These are phyloP conservation scores for Coemansia sp. DNA, from an alignment of 192 early-diverging fungal genomes.

Conservation along the genomic window DNA sequence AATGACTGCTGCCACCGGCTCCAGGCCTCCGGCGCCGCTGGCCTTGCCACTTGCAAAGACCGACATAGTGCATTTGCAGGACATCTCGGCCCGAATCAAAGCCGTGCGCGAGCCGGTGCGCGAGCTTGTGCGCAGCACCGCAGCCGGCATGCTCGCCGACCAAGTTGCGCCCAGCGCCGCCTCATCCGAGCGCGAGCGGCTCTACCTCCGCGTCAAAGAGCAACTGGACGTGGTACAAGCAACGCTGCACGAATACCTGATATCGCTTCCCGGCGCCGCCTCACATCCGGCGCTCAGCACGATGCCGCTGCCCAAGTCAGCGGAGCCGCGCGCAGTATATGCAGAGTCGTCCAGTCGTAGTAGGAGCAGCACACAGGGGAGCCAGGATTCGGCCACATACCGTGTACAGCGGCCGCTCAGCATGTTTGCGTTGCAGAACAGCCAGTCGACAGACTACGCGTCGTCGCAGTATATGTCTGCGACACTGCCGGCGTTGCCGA, in stretches of 20 bases:
- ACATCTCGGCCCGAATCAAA: constrained; percentile 38
- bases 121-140: constrained; percentile 36
- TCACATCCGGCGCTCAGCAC: constrained; percentile 17
- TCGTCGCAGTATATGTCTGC: not conserved
- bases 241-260: constrained; percentile 30
- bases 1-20: not conserved
- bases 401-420: constrained; percentile 28
- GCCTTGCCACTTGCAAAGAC: constrained; percentile 20
- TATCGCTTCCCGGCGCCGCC: constrained; percentile 22
- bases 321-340: not conserved
- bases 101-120: constrained; percentile 42
- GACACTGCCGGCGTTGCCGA: constrained; percentile 7
- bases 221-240: constrained; percentile 37
- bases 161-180: not conserved
- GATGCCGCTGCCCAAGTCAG: not conserved
- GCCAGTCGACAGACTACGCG: not conserved
- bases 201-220: constrained; percentile 25
- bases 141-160: not conserved
- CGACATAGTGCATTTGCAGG: constrained; percentile 30
- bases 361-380: constrained; percentile 36
- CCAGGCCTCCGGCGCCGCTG: not conserved
- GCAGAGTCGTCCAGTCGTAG: constrained; percentile 5
- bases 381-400: constrained; percentile 27
- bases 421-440: constrained; percentile 8
- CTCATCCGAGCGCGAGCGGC: not conserved